Percentiles rank a stretch among this genome's conserved stretches.
These are phyloP conservation scores for Penicillium polonicum DNA, from an alignment of 2,329 filamentous ascomycete genomes.

Conservation along the genomic window DNA sequence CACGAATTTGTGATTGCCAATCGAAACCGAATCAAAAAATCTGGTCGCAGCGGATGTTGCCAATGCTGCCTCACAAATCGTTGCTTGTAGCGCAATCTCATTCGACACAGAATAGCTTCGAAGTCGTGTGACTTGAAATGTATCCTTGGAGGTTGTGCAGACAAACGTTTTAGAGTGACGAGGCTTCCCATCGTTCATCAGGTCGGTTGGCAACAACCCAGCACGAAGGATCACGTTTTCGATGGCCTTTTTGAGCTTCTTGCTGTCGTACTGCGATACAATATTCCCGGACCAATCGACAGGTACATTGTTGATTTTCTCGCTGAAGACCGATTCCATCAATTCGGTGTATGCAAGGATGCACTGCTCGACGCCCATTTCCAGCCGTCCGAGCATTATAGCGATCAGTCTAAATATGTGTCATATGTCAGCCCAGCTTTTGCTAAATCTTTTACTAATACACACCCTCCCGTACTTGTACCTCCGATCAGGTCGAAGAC, in stretches of 20 bases:
- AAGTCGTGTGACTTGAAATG: slow-evolving; percentile 8
- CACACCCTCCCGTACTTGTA: slow-evolving; percentile 30
- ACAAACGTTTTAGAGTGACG: slow-evolving; percentile 12
- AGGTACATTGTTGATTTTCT: slow-evolving; percentile 12
- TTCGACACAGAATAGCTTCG: slow-evolving; percentile 12
- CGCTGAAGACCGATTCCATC: slow-evolving; percentile 28
- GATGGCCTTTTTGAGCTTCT: slow-evolving; percentile 9
- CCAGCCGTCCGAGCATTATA: slow-evolving; percentile 40
- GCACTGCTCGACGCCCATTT: slow-evolving; percentile 37
- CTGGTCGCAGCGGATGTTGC: slow-evolving; percentile 53
- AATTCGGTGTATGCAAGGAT: slow-evolving; percentile 32
- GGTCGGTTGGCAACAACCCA: slow-evolving; percentile 6
- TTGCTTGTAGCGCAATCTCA: slow-evolving; percentile 1
- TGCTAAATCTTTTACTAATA: background rate
- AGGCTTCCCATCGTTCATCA: slow-evolving; percentile 9
- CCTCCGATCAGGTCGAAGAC: slow-evolving; percentile 24
- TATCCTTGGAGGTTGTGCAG: slow-evolving; percentile 19
- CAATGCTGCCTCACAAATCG: slow-evolving; percentile 53
- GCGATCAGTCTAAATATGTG: slow-evolving; percentile 32
- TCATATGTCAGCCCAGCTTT: background rate
- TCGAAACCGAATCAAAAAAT: slow-evolving; percentile 20
- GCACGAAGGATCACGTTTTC: slow-evolving; percentile 11
- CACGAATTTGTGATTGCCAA: slow-evolving; percentile 27
- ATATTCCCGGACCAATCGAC: slow-evolving; percentile 15
- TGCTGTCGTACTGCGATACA: slow-evolving; percentile 13